Evolutionary conservation across 768 basidiomycete species (phyloP).

Genomic region (Lactarius hatsudake): DNA sequence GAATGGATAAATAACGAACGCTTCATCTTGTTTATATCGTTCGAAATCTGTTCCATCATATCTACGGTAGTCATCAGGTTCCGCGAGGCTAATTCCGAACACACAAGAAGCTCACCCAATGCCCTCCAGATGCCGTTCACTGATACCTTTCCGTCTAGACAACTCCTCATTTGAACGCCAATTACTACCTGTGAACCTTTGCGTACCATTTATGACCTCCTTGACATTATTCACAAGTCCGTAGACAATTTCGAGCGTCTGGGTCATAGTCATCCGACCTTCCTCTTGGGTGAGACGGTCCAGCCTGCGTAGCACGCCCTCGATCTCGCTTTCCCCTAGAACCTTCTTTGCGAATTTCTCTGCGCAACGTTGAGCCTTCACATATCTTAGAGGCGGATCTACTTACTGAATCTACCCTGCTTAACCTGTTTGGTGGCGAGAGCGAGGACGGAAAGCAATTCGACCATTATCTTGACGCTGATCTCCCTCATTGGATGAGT

Average conservation of each 20-base stretch:
- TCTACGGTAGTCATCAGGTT: neutral
- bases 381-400: too few species aligned
- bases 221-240: neutral
- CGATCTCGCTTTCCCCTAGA: slow-evolving; percentile 4
- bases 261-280: neutral
- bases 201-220: neutral
- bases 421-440: slow-evolving; percentile 5
- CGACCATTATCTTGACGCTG: neutral
- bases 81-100: neutral
- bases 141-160: neutral
- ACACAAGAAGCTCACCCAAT: neutral
- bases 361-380: neutral
- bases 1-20: neutral
- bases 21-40: neutral
- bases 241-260: slow-evolving; percentile 1
- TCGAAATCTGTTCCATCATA: neutral
- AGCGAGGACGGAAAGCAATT: neutral
- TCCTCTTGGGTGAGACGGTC: slow-evolving; percentile 3
- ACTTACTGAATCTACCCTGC: slow-evolving; percentile 8
- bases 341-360: slow-evolving; percentile 6
- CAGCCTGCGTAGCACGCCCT: neutral
- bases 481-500: neutral
- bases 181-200: neutral
- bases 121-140: neutral
- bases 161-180: too few species aligned